Evolutionary conservation across 163 green algal species (phyloP).

Genomic region (Scenedesmus sp.): DNA sequence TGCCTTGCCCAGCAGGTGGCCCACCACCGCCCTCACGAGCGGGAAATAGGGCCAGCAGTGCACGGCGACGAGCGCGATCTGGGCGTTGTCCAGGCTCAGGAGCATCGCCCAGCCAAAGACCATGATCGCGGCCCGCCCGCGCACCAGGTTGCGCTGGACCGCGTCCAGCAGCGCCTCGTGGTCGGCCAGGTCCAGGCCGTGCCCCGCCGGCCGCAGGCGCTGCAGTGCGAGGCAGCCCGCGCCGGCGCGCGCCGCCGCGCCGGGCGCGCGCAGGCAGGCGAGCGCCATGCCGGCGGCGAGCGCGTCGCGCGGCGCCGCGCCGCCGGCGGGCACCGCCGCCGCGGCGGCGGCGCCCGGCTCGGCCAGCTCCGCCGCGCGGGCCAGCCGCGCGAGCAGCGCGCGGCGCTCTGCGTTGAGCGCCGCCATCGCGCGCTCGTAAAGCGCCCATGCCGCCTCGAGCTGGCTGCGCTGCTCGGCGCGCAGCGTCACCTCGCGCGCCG

Average conservation of each 20-base stretch:
- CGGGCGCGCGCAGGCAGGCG: too few species aligned
- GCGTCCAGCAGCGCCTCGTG: background rate
- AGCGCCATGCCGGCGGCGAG: background rate
- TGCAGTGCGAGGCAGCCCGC: slow-evolving; percentile 13
- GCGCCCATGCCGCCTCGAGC: slow-evolving; percentile 4
- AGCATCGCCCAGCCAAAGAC: slow-evolving; percentile 8
- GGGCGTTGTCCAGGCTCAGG: background rate
- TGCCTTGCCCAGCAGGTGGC: background rate
- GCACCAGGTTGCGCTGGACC: slow-evolving; percentile 16
- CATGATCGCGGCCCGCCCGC: background rate
- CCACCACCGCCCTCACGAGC: background rate
- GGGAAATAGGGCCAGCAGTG: background rate
- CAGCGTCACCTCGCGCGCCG: background rate
- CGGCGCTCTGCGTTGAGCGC: background rate
- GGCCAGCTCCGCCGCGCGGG: background rate
- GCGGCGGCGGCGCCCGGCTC: background rate
- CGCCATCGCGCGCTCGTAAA: background rate
- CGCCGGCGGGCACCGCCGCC: background rate
- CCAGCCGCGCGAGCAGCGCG: too few species aligned
- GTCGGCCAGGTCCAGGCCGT: background rate
- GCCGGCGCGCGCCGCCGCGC: background rate
- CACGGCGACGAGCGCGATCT: background rate
- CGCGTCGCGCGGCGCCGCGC: background rate
- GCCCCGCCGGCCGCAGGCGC: background rate
- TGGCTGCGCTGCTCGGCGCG: background rate